Evolutionary conservation across 768 basidiomycete genomes (phyloP).

Genomic region (Xerocomellus amylosporus): DNA sequence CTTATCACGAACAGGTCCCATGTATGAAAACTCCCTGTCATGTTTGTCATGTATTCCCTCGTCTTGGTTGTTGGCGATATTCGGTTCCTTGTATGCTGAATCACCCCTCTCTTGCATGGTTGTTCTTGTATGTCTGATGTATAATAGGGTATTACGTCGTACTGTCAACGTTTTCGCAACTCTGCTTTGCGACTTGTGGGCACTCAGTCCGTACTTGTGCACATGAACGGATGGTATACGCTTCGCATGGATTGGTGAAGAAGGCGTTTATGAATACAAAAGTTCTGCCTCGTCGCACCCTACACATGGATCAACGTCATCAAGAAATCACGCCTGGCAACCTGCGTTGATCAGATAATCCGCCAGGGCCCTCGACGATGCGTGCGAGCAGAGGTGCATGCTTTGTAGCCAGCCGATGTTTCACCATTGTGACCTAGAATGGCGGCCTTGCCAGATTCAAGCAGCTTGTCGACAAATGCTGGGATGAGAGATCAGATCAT

Average conservation of each 20-base stretch:
- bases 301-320: slow-evolving; percentile 2
- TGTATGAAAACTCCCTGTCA: no score
- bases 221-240: no score
- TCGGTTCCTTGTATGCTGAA: not conserved
- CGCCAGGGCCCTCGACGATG: slow-evolving; percentile 64
- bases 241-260: not conserved
- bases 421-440: slow-evolving; percentile 31
- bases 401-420: slow-evolving; percentile 19
- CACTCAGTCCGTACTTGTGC: no score
- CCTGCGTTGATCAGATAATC: slow-evolving; percentile 68
- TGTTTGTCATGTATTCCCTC: not conserved
- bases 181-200: no score
- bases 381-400: not conserved
- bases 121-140: not conserved
- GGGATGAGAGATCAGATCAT: slow-evolving; percentile 37
- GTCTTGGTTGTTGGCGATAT: not conserved
- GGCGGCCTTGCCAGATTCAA: slow-evolving; percentile 73
- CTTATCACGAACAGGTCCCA: no score
- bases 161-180: no score
- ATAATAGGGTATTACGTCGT: not conserved
- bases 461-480: slow-evolving; percentile 86
- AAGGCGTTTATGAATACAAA: slow-evolving; percentile 11
- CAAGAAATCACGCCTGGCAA: slow-evolving; percentile 46
- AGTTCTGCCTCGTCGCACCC: not conserved
- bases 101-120: not conserved